Evolutionary conservation across 148 eudicot genomes (phyloP).

Genomic region (Fallopia convolvulus): DNA sequence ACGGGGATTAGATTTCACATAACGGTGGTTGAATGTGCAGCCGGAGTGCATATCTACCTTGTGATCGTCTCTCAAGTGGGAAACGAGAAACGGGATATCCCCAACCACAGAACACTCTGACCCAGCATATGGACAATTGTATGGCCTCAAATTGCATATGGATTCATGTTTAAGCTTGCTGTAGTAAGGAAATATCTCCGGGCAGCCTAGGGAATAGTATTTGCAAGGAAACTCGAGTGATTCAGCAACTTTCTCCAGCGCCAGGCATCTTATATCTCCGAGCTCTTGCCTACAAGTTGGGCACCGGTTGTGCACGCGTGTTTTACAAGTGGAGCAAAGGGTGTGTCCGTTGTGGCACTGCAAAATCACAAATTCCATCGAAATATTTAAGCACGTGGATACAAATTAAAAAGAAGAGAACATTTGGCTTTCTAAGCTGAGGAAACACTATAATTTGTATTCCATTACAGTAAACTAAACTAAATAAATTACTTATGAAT

Average conservation of each 20-base stretch:
- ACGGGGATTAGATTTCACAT: slow-evolving; percentile 83
- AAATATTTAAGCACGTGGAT: neutral
- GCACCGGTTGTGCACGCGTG: slow-evolving; percentile 69
- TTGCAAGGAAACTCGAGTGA: slow-evolving; percentile 86
- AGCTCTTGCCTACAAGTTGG: slow-evolving; percentile 79
- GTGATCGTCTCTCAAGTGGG: slow-evolving; percentile 77
- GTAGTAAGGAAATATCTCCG: slow-evolving; percentile 77
- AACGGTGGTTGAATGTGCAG: slow-evolving; percentile 82
- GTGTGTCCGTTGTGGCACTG: slow-evolving; percentile 90
- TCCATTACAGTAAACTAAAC: no score
- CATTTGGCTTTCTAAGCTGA: no score
- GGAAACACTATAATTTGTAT: no score
- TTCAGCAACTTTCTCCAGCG: slow-evolving; percentile 78
- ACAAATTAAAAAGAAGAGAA: neutral
- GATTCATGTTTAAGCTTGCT: slow-evolving; percentile 76
- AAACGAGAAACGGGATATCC: slow-evolving; percentile 59
- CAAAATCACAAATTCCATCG: neutral
- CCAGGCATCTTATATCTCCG: slow-evolving; percentile 84
- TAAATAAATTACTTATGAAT: neutral
- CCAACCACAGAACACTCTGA: slow-evolving; percentile 71
- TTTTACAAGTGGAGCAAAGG: slow-evolving; percentile 81
- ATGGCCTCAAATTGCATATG: slow-evolving; percentile 72
- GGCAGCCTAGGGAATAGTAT: slow-evolving; percentile 59
- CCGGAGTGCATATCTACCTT: slow-evolving; percentile 91
- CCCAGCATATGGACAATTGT: slow-evolving; percentile 81